Evolutionary conservation across 768 basidiomycete genomes (phyloP).

Genomic region (Boletus huronensis): DNA sequence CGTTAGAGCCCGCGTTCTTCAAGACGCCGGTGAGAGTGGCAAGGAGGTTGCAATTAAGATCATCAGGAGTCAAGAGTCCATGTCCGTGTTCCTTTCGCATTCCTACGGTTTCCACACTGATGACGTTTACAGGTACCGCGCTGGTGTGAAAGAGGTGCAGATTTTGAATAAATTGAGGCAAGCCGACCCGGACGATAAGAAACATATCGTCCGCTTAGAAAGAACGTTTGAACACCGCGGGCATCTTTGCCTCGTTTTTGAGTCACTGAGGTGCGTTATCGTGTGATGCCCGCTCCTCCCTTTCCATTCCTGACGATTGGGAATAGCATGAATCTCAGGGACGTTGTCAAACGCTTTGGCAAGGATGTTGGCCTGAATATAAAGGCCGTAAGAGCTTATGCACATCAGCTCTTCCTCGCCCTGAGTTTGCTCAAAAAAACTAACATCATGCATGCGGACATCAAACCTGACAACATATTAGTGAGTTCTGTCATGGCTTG

Average conservation of each 20-base stretch:
- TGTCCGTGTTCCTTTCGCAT: slow-evolving; percentile 52
- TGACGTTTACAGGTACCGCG: slow-evolving; percentile 70
- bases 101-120: slow-evolving; percentile 3
- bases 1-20: slow-evolving; percentile 80
- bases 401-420: slow-evolving; percentile 91
- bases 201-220: slow-evolving; percentile 90
- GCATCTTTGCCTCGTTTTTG: slow-evolving; percentile 94
- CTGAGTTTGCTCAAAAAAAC: slow-evolving; percentile 81
- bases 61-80: slow-evolving; percentile 91
- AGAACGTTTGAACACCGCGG: slow-evolving; percentile 96
- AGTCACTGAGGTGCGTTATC: slow-evolving; percentile 73
- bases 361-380: slow-evolving; percentile 97
- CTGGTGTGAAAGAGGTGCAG: slow-evolving; percentile 87
- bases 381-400: slow-evolving; percentile 96
- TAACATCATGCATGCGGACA: slow-evolving; percentile 96
- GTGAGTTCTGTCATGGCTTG: slow-evolving; percentile 44
- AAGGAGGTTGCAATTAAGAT: slow-evolving; percentile 97
- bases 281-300: slow-evolving; percentile 1
- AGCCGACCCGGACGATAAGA: slow-evolving; percentile 95
- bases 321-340: slow-evolving; percentile 92
- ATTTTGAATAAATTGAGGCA: slow-evolving; percentile 84
- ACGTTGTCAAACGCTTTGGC: slow-evolving; percentile 96
- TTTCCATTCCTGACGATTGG: slow-evolving; percentile 10
- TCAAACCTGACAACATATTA: slow-evolving; percentile 97
- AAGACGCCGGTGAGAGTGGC: slow-evolving; percentile 53